Evolutionary conservation across 805 yeast genomes (phyloP).

Genomic region (Kockiozyma suomiensis): DNA sequence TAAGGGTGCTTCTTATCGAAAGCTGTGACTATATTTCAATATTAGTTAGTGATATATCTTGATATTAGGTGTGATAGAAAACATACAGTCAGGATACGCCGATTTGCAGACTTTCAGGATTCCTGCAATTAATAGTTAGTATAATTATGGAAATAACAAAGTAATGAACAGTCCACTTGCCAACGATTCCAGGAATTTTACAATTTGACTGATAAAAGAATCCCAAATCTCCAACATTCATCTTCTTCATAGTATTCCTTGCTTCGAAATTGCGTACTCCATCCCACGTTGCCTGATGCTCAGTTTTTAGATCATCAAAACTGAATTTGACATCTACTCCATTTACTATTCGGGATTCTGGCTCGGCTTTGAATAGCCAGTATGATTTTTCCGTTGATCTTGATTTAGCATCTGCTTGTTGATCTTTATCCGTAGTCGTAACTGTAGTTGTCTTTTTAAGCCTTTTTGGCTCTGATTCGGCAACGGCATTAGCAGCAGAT

Average conservation of each 20-base stretch:
- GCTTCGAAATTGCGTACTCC: conserved; percentile 65
- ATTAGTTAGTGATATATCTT: background rate
- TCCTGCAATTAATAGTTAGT: conserved; percentile 42
- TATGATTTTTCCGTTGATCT: conserved; percentile 33
- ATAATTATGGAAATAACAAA: background rate
- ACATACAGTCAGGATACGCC: conserved; percentile 41
- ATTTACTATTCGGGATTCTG: conserved; percentile 52
- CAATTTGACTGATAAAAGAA: conserved; percentile 62
- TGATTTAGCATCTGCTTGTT: no score
- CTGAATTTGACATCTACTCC: conserved; percentile 56
- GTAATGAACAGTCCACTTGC: no score
- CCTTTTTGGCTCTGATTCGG: background rate
- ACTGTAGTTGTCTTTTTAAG: background rate
- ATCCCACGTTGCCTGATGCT: conserved; percentile 53
- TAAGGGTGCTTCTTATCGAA: conserved; percentile 50
- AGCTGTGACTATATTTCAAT: conserved; percentile 36
- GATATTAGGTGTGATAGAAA: no score
- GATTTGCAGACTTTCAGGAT: conserved; percentile 39
- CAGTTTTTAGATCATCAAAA: conserved; percentile 45
- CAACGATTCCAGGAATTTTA: conserved; percentile 55
- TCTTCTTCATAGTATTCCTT: conserved; percentile 52
- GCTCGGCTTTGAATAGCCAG: conserved; percentile 64
- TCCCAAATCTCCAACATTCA: conserved; percentile 52
- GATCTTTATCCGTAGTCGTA: no score
- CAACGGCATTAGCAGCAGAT: background rate